These are phyloP conservation scores for Guadua angustifolia DNA, from an alignment of 176 grass and related monocot species.

Conservation along the genomic window DNA sequence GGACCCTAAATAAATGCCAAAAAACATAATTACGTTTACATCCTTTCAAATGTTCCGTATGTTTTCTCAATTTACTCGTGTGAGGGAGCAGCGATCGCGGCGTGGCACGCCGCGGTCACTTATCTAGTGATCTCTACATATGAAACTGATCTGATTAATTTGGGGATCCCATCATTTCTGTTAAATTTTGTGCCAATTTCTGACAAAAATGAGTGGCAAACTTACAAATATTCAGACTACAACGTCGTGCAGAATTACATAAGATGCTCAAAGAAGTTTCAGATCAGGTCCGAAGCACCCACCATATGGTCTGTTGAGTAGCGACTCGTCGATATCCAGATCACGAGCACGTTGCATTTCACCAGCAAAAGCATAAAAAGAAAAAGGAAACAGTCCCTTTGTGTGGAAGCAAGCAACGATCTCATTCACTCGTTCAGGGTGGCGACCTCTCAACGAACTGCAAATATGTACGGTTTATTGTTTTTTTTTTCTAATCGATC, in stretches of 20 bases:
- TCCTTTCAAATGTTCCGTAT: too few relatives aligned
- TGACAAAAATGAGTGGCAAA: background rate
- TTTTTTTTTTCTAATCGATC: too few relatives aligned
- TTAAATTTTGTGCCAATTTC: background rate
- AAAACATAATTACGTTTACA: too few relatives aligned
- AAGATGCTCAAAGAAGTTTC: background rate
- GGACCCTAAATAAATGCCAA: too few relatives aligned
- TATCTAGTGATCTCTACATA: background rate
- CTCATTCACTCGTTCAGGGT: background rate
- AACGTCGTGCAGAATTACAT: too few relatives aligned
- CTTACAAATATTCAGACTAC: background rate
- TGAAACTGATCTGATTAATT: background rate
- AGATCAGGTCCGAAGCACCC: background rate
- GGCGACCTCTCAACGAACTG: background rate
- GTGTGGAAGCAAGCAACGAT: background rate
- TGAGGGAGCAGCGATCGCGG: too few relatives aligned
- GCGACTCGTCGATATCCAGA: background rate
- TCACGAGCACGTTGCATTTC: background rate
- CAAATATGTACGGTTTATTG: too few relatives aligned
- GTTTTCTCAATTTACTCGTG: too few relatives aligned
- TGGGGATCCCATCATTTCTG: background rate
- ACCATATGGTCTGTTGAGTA: background rate
- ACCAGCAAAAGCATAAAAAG: background rate
- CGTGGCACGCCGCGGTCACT: too few relatives aligned
- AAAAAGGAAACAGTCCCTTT: background rate